These are phyloP conservation scores for Cryptococcus amylolentus DNA, from an alignment of 1,284 basidiomycete species.

Conservation along the genomic window DNA sequence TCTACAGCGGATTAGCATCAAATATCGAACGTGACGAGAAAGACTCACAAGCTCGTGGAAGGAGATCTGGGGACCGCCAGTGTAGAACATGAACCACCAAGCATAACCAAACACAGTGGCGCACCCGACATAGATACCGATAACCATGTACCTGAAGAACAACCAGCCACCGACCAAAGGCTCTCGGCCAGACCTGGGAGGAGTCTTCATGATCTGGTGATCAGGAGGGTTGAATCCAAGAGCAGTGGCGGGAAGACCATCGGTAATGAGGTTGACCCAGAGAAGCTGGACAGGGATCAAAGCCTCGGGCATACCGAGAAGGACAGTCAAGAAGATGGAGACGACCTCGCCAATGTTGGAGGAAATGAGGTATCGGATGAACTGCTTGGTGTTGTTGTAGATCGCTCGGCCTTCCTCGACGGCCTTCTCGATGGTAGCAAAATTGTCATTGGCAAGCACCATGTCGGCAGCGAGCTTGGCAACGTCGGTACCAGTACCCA, in stretches of 20 bases:
- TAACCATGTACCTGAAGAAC: constrained; percentile 90
- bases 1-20: constrained; percentile 54
- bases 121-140: constrained; percentile 89
- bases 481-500: constrained; percentile 98
- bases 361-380: constrained; percentile 65
- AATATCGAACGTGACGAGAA: not conserved
- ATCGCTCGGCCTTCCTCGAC: constrained; percentile 96
- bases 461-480: constrained; percentile 97
- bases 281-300: constrained; percentile 95
- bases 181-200: constrained; percentile 81
- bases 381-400: constrained; percentile 99
- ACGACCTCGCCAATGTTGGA: constrained; percentile 99
- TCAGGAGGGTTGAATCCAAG: constrained; percentile 97
- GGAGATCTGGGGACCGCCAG: constrained; percentile 84
- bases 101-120: constrained; percentile 96
- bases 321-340: constrained; percentile 93
- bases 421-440: constrained; percentile 86
- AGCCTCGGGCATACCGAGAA: constrained; percentile 97
- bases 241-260: constrained; percentile 92
- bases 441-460: constrained; percentile 67
- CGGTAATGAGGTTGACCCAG: constrained; percentile 92
- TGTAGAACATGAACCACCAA: constrained; percentile 97
- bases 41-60: constrained; percentile 82
- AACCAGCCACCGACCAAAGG: constrained; percentile 90
- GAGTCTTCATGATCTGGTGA: constrained; percentile 91